Percentiles rank a stretch among this genome's conserved stretches.
Evolutionary conservation across 495 filamentous ascomycete genomes (phyloP).

Genomic region (Annulohypoxylon maeteangense): DNA sequence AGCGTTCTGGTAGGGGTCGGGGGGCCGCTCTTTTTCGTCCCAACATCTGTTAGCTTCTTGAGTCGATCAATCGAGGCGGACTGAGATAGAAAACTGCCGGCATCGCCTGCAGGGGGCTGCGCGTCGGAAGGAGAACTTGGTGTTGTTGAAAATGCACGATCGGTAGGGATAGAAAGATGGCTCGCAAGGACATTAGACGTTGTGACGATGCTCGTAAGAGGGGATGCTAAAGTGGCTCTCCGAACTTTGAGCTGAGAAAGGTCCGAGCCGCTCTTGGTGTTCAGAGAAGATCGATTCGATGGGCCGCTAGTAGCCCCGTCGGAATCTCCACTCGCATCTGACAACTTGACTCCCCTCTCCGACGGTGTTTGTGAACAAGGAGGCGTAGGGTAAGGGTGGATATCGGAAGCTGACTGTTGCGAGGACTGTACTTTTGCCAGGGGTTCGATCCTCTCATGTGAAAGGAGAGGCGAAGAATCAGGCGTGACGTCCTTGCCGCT

Average conservation of each 20-base stretch:
- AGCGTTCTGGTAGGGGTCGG: constrained; percentile 87
- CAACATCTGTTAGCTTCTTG: constrained; percentile 88
- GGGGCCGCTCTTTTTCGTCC: constrained; percentile 85
- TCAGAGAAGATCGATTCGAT: constrained; percentile 48
- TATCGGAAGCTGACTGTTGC: constrained; percentile 48
- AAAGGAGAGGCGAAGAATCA: constrained; percentile 62
- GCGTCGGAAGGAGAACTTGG: constrained; percentile 64
- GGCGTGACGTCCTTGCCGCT: constrained; percentile 47
- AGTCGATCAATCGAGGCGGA: constrained; percentile 71
- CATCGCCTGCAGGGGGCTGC: constrained; percentile 58
- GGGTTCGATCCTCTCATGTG: constrained; percentile 60
- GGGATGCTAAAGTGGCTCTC: constrained; percentile 63
- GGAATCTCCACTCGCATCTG: constrained; percentile 57
- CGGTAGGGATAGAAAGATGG: constrained; percentile 80
- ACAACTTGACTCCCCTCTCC: constrained; percentile 59
- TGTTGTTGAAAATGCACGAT: constrained; percentile 64
- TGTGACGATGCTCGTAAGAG: constrained; percentile 73
- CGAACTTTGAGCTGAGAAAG: constrained; percentile 55
- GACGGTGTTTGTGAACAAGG: constrained; percentile 67
- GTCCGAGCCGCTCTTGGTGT: constrained; percentile 56
- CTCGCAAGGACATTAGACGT: constrained; percentile 73
- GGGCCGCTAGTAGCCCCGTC: constrained; percentile 41
- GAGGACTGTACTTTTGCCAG: constrained; percentile 48
- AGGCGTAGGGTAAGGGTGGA: constrained; percentile 66
- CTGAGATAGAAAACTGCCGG: constrained; percentile 64